Evolutionary conservation across 2,329 filamentous ascomycete genomes (phyloP).

Genomic region (Pseudogymnoascus destructans): DNA sequence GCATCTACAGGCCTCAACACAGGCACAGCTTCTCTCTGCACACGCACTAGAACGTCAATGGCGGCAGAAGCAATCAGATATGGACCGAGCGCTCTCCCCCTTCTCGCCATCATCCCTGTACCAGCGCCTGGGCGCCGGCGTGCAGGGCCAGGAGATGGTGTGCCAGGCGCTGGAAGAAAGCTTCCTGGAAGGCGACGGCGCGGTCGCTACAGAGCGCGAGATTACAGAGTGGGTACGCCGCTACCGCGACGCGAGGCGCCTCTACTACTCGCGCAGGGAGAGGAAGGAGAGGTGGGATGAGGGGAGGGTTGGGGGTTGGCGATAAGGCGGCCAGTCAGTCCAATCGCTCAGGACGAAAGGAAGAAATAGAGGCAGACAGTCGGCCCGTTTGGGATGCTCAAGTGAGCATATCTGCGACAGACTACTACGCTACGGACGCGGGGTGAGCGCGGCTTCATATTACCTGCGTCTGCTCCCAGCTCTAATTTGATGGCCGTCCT

Average conservation of each 20-base stretch:
- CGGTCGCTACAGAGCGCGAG: constrained; percentile 62
- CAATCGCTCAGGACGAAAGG: neutral
- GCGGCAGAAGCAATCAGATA: constrained; percentile 75
- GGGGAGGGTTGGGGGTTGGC: constrained; percentile 86
- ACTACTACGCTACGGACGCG: neutral
- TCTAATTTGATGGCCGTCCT: neutral
- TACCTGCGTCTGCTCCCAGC: neutral
- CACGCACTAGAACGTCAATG: constrained; percentile 87
- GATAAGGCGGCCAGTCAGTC: constrained; percentile 35
- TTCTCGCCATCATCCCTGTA: constrained; percentile 84
- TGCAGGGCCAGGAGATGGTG: constrained; percentile 70
- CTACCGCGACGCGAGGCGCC: constrained; percentile 66
- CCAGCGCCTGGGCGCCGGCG: constrained; percentile 60
- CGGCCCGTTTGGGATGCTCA: neutral
- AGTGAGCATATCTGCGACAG: neutral
- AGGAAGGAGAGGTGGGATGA: constrained; percentile 92
- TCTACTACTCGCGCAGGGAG: constrained; percentile 70
- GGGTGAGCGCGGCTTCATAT: neutral
- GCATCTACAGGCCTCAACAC: constrained; percentile 55
- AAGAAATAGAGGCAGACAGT: neutral
- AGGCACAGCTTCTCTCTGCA: constrained; percentile 69
- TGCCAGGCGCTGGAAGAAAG: constrained; percentile 83
- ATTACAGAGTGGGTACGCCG: constrained; percentile 71
- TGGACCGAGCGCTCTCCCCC: constrained; percentile 70
- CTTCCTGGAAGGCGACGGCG: constrained; percentile 48